Evolutionary conservation across 2,329 filamentous ascomycete species (phyloP), one percentile per base, ranked within the genome.

Genomic region (Camillea tinctor): DNA sequence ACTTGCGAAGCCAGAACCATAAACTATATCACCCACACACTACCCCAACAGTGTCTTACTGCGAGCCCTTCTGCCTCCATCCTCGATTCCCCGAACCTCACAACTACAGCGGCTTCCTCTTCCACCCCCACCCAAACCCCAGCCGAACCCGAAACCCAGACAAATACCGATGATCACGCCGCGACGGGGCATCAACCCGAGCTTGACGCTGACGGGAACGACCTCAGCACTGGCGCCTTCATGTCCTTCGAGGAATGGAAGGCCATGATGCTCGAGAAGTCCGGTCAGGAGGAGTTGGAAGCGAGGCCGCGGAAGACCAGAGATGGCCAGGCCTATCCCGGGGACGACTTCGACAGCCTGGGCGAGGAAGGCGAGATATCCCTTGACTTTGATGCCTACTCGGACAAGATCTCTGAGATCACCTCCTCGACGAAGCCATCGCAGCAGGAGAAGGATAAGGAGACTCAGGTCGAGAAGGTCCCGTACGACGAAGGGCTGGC

Each of bases 171-270:
- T 44, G 66, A 52, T 50, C 65, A 65, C 54, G 61, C 59, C 60
- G 63, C 64, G 20, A 67, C 72, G 21, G 58, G 72, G 17, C 71
- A 77, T 13, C 68, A 76, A 13, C 36, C 36, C 17, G 88, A 90
- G 59, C 80, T 81, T 5, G 89, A 90, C 53, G 79, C 90, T 11
- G 88, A 73, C 52, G 71, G 68, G 2, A 71, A 92, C 69, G 90
- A 91, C 66, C 85, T 88, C 52, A 77, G 76, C 52, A 76, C 77
- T 1, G 74, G 75, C 53, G 89, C 93, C 6, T 98, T 98, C 74
- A 87, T 98, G 69, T 97, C 95, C 0, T 99, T 99, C 69, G 95
- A 98, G 73, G 94, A 98, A 70, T 99, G 95, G 95, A 98, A 97
- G 78, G 92, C 90, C 71, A 90, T 93, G 80, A 97, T 96, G 77